Evolutionary conservation across 208 protist species (phyloP).

Genomic region (Tetramitus jugosus): DNA sequence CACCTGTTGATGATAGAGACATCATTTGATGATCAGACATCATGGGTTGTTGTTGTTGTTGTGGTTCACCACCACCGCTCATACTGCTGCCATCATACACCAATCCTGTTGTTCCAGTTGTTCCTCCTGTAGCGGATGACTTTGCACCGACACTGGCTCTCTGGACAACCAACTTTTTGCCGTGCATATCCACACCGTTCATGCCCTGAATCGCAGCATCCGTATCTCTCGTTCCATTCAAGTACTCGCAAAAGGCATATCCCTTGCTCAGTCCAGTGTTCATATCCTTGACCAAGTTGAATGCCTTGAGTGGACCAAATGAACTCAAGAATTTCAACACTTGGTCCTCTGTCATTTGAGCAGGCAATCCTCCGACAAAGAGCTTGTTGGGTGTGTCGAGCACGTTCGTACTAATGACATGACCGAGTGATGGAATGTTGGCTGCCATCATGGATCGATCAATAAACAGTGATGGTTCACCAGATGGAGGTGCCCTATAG

Average conservation of each 20-base stretch:
- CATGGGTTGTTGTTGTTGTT: too few species aligned
- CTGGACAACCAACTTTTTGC: neutral
- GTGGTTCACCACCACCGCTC: too few species aligned
- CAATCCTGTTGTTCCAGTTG: neutral
- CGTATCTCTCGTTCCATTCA: neutral
- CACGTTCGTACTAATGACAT: too few species aligned
- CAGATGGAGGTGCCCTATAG: neutral
- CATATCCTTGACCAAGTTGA: neutral
- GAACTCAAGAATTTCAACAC: neutral
- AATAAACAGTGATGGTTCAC: neutral
- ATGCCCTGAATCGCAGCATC: neutral
- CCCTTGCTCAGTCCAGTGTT: neutral
- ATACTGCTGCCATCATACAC: too few species aligned
- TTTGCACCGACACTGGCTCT: neutral
- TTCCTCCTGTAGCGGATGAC: too few species aligned
- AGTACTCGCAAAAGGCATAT: conserved; percentile 7
- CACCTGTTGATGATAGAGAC: too few species aligned
- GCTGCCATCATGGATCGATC: neutral
- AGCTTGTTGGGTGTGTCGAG: neutral
- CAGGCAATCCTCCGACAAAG: neutral
- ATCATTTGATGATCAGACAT: too few species aligned
- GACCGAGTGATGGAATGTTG: neutral
- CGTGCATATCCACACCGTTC: neutral
- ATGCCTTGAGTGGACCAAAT: neutral
- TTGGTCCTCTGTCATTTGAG: neutral